Evolutionary conservation across 106 monocot species (phyloP), one percentile per base, ranked within the genome.

Genomic region (Platanthera zijinensis): DNA sequence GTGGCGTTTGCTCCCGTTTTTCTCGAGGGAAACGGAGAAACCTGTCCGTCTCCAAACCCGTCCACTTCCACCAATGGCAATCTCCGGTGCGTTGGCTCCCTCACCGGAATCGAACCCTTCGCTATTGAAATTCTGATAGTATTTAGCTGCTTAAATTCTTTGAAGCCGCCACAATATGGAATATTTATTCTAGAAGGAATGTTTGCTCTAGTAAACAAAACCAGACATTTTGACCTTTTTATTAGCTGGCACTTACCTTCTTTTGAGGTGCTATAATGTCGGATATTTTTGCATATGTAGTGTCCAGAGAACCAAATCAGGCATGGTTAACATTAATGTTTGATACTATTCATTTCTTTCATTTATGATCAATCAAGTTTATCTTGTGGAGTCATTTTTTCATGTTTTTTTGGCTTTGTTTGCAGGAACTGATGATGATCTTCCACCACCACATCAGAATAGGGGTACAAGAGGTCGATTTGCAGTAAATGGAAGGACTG

Each of bases 351-450:
- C 21, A 21, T 66, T 66, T 66, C 30, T 28, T 66, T 66, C 32
- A 30, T 30, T 66, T 30, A 32, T 30, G 66, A 30, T 66, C 28
- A 13, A 11, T 32, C 7, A 11, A 66, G 66, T 11, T 66, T 30
- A 12, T 28, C 30, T 66, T 66, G 64, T 66, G 64, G 3, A 63
- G 21, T 25, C 63, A 63, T n/a, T 57, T 14, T 57, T 15, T 63
- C 25, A 9, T 63, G 19, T 63, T 63, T 1, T 21, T 64, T 64
- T 64, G 63, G 21, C 25, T 22, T 6, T 78, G 51, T 57, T 61
- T 87, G 51, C 81, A 93, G 93, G 93, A 17, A 93, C 90, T 78
- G 90, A 93, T 81, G 93, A 93, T 83, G 93, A 93, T 83, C 84
- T 93, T 75, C 93, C 87, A 54, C 87, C 87, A 59, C 75, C 78